Percentiles rank a stretch among this genome's conserved stretches.
Conservation (phyloP, 257 asterid genomes). For the Primulina tabacum region DNA sequence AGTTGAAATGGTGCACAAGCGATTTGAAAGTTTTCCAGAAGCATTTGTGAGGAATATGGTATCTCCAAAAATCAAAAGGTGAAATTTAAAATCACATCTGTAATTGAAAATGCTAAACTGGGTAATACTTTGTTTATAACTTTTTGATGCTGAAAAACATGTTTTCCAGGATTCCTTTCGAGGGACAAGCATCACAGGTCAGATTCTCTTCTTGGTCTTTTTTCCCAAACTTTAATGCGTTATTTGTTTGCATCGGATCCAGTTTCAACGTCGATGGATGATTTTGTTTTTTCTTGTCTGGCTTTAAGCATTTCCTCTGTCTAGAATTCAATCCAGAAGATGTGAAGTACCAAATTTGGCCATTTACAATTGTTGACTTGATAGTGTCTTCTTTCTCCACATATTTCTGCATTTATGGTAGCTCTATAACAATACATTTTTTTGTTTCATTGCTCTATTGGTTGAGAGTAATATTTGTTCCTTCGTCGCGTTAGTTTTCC, state of each 20-base stretch:
- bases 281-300: background rate
- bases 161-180: conserved; percentile 63
- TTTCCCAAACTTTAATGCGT: too few species aligned
- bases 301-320: background rate
- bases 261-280: background rate
- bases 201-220: conserved; percentile 19
- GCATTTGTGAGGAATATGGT: conserved; percentile 86
- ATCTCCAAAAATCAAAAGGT: conserved; percentile 68
- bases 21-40: conserved; percentile 95
- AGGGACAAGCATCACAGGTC: conserved; percentile 67
- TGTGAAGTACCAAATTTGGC: background rate
- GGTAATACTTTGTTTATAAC: conserved; percentile 9
- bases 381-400: background rate
- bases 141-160: conserved; percentile 22
- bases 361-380: background rate
- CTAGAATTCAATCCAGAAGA: background rate
- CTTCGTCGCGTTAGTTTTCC: background rate
- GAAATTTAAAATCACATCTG: conserved; percentile 13
- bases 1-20: conserved; percentile 90
- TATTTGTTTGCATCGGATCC: background rate
- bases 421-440: background rate
- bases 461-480: background rate
- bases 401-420: background rate
- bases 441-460: too few species aligned
- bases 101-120: conserved; percentile 13